A percentile compares a stretch with the other conserved stretches of the same genome.
Conservation (phyloP, 495 filamentous ascomycete genomes). For the Trichoderma reesei region DNA sequence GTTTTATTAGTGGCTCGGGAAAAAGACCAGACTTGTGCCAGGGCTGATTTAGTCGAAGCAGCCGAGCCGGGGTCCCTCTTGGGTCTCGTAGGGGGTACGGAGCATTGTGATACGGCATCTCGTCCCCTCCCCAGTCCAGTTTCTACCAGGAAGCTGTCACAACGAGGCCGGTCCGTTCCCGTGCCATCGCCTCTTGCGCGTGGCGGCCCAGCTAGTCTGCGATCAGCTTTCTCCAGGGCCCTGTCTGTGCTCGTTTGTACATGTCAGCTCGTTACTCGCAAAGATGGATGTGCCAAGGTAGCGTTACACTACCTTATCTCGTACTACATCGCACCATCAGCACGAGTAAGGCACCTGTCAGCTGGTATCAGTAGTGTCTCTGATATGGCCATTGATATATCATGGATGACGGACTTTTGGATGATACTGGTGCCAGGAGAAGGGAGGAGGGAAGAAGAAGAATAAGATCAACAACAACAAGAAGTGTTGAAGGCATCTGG, state of each 20-base stretch:
- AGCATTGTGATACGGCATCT: no score
- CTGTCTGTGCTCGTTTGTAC: not conserved
- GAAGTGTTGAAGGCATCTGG: no score
- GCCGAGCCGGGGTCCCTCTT: not conserved
- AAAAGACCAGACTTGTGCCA: not conserved
- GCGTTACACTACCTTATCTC: no score
- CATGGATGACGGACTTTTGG: no score
- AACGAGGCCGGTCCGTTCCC: not conserved
- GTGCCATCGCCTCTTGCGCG: not conserved
- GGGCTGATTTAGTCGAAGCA: not conserved
- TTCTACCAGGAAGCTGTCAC: not conserved
- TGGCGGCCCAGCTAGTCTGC: slow-evolving; percentile 3
- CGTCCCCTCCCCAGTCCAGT: no score
- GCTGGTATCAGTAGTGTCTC: no score
- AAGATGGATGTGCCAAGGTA: not conserved
- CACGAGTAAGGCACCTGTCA: no score
- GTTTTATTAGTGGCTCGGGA: not conserved
- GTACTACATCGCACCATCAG: no score
- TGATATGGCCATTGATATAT: no score
- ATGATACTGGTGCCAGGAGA: no score
- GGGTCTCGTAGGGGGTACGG: not conserved
- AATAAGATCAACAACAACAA: no score
- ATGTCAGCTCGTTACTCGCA: not conserved
- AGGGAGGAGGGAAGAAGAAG: no score
- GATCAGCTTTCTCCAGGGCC: not conserved